phyloP scores from a whole-genome alignment of 2,329 filamentous ascomycete genomes.

The Hymenoscyphus albidus region DNA sequence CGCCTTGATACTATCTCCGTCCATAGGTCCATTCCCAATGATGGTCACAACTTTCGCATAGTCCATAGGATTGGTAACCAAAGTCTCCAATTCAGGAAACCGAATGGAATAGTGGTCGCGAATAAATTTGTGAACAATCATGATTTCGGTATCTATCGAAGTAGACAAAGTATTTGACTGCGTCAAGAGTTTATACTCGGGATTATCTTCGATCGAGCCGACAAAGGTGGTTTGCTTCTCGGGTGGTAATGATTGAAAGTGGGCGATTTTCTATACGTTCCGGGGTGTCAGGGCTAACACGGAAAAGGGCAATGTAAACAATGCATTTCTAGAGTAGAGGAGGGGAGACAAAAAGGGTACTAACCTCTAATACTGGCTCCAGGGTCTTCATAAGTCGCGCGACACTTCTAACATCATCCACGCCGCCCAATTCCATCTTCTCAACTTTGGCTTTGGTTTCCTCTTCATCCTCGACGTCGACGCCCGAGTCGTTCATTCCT shows the following conservation, averaged over 20 bases:
- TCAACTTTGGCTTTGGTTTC: constrained; percentile 75
- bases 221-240: constrained; percentile 61
- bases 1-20: constrained; percentile 72
- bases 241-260: constrained; percentile 68
- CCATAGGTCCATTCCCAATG: constrained; percentile 85
- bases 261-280: constrained; percentile 70
- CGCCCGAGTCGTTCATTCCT: constrained; percentile 40
- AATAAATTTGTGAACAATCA: constrained; percentile 92
- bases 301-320: constrained; percentile 61
- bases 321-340: constrained; percentile 35
- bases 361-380: constrained; percentile 77
- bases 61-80: constrained; percentile 88
- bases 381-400: constrained; percentile 77
- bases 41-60: constrained; percentile 95
- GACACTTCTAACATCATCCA: constrained; percentile 76
- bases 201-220: constrained; percentile 86
- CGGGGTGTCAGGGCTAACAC: constrained; percentile 64
- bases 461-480: constrained; percentile 57
- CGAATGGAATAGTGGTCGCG: constrained; percentile 91
- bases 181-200: constrained; percentile 83
- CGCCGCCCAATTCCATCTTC: constrained; percentile 70
- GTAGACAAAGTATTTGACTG: constrained; percentile 88
- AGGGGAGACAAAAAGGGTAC: constrained; percentile 37
- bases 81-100: constrained; percentile 86
- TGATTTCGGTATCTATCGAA: constrained; percentile 88